phyloP scores from a whole-genome alignment of 75 land plant species.

The Pinus taeda region DNA sequence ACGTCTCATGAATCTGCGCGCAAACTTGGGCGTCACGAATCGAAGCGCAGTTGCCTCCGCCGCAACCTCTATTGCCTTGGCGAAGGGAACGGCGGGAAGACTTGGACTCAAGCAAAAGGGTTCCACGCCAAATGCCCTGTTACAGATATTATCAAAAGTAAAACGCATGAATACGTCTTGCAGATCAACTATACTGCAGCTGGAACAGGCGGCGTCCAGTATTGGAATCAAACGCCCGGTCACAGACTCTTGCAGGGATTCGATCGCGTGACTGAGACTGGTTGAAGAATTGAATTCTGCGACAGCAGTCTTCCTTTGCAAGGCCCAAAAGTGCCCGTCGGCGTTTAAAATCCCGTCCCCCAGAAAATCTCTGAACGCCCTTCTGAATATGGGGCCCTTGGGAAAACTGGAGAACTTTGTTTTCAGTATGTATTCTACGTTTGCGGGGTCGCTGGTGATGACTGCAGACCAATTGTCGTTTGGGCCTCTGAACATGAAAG shows the following conservation, averaged over 20 bases:
- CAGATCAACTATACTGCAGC: slow-evolving; percentile 6
- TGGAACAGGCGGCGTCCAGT: background rate
- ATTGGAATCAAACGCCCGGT: slow-evolving; percentile 3
- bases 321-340: slow-evolving; percentile 7
- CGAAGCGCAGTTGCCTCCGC: slow-evolving; percentile 10
- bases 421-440: slow-evolving; percentile 18
- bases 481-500: slow-evolving; percentile 5
- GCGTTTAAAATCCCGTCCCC: slow-evolving; percentile 21
- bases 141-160: slow-evolving; percentile 29
- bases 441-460: slow-evolving; percentile 11
- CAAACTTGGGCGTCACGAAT: slow-evolving; percentile 11
- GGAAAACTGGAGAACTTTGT: slow-evolving; percentile 18
- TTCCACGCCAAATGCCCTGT: slow-evolving; percentile 17
- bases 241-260: slow-evolving; percentile 8
- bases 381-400: slow-evolving; percentile 10
- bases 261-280: background rate
- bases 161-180: slow-evolving; percentile 29
- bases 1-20: background rate
- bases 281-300: slow-evolving; percentile 3
- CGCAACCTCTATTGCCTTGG: slow-evolving; percentile 22
- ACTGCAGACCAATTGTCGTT: background rate
- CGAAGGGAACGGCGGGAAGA: slow-evolving; percentile 19
- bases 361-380: slow-evolving; percentile 12
- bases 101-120: slow-evolving; percentile 12
- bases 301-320: slow-evolving; percentile 4